These are phyloP conservation scores for Elongisporangium anandrum DNA, from an alignment of 352 stramenopile genomes.

Conservation along the genomic window DNA sequence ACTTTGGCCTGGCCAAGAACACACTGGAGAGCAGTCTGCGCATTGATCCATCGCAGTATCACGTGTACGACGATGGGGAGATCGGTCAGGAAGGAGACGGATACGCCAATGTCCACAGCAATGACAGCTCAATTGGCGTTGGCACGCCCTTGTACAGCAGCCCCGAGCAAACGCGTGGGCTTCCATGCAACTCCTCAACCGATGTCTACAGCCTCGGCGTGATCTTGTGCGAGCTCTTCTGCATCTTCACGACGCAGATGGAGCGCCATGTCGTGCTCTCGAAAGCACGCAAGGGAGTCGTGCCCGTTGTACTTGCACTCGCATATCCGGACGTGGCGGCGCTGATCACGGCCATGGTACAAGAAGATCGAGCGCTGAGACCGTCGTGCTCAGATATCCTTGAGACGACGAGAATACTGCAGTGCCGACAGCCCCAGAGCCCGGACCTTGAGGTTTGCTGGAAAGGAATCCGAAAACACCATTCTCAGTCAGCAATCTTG, in stretches of 20 bases:
- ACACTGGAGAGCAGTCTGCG: constrained; percentile 53
- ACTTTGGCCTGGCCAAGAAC: constrained; percentile 80
- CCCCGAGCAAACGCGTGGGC: constrained; percentile 54
- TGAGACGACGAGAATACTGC: constrained; percentile 5
- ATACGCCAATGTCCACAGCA: constrained; percentile 12
- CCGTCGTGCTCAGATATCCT: constrained; percentile 46
- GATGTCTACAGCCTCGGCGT: constrained; percentile 77
- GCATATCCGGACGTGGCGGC: constrained; percentile 39
- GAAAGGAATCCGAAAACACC: not conserved
- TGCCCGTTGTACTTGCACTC: constrained; percentile 24
- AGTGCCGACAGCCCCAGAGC: not conserved
- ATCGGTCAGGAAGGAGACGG: constrained; percentile 2
- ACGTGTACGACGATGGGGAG: constrained; percentile 32
- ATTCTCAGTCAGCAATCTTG: not conserved
- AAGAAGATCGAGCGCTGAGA: constrained; percentile 29
- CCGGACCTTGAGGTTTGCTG: not conserved
- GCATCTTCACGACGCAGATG: constrained; percentile 74
- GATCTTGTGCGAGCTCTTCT: constrained; percentile 73
- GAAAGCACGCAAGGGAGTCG: constrained; percentile 29
- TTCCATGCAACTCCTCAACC: constrained; percentile 39
- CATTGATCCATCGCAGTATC: constrained; percentile 48
- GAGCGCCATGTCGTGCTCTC: constrained; percentile 59
- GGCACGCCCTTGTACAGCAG: constrained; percentile 75
- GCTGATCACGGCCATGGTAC: constrained; percentile 49
- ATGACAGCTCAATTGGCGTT: constrained; percentile 62